Base-by-base conservation (phyloP, 106 monocot species). In the Acorus calamus region DNA sequence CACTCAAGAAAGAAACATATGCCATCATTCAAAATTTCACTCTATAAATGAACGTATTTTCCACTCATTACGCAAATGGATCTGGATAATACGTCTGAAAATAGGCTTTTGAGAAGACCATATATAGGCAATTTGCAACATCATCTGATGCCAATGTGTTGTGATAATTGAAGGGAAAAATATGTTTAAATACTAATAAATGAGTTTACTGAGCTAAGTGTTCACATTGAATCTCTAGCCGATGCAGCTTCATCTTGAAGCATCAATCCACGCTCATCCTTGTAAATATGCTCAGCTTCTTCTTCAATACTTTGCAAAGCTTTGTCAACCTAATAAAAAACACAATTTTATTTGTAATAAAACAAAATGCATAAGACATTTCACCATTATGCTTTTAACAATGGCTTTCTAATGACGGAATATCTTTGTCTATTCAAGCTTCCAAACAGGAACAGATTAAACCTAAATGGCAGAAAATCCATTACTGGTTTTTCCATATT, bases 291-390 rank as follows among this genome's bases (percentile, higher is more conserved):
- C 57, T 86, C 89, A 52, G 89, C 94, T 82, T 89, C 94, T 71
- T 82, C 84, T 80, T 94, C 86, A 69, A 94, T 82, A 61, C 94
- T 89, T 62, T 84, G 81, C 53, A 94, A 64, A 70, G 94, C 89
- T 74, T 86, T 94, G 47, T 94, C 94, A 59, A 89, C 86, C 94
- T 94, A 51, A 2, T 50, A 47, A 47, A 3, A 47, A 50, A 61
- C 49, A 42, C 14, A 51, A 50, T 14, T 45, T 7, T 14, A 14
- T 41, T 2, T 14, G 14, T 7, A 28, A 14, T 46, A 47, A 51
- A 10, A 52, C 0, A 28, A 28, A 28, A 28, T 28, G 28, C 28
- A 28, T 28, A 28, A 28, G 28, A 28, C 28, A 28, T 28, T 28
- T 28, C 28, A 28, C 28, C 1, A 28, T 28, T 28, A 28, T 28